A percentile compares a stretch with the other conserved stretches of the same genome.
Conservation (phyloP, 306 rosid genomes). For the Vicia sativa region DNA sequence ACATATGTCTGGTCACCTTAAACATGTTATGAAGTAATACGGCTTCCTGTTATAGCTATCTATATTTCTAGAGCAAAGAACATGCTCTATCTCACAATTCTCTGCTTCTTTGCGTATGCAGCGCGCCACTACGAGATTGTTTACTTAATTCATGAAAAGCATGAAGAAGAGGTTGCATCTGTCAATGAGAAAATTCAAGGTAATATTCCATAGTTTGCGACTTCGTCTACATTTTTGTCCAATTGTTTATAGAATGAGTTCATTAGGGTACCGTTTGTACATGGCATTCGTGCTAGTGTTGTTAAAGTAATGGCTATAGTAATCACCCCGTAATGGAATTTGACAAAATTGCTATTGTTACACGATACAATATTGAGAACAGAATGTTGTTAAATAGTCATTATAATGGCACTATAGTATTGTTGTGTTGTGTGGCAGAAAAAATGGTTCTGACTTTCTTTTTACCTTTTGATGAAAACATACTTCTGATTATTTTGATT, state of each 20-base stretch:
- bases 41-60: conserved; percentile 15
- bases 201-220: conserved; percentile 26
- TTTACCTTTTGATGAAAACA: not conserved
- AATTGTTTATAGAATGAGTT: conserved; percentile 30
- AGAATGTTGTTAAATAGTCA: not conserved
- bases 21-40: no score
- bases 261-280: conserved; percentile 30
- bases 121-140: conserved; percentile 94
- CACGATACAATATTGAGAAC: not conserved
- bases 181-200: conserved; percentile 82
- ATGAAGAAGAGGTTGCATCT: conserved; percentile 70
- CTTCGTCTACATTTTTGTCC: not conserved
- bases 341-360: not conserved
- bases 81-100: conserved; percentile 34
- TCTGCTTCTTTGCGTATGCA: conserved; percentile 40
- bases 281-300: not conserved
- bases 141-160: conserved; percentile 82
- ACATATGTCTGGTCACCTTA: no score
- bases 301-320: not conserved
- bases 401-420: not conserved
- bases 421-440: not conserved
- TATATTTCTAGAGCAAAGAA: conserved; percentile 25
- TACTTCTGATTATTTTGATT: conserved; percentile 22
- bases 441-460: not conserved
- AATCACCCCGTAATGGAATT: not conserved